These are phyloP conservation scores for Ceratobasidium sp. DNA, from an alignment of 1,284 basidiomycete genomes.

Conservation along the genomic window DNA sequence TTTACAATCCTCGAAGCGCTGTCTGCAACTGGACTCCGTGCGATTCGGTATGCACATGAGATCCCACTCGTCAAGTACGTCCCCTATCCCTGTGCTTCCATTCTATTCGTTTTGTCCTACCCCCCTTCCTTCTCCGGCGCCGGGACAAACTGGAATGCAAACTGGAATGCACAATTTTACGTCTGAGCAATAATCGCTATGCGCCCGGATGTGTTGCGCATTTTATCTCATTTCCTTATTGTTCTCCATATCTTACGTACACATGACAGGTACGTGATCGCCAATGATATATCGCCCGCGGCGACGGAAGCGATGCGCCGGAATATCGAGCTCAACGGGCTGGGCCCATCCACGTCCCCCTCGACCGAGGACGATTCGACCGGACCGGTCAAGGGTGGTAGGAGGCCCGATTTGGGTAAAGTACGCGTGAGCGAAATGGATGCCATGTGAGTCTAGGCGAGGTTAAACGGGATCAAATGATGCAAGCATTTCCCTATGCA, in stretches of 20 bases:
- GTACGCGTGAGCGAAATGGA: slow-evolving; percentile 88
- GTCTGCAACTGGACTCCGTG: slow-evolving; percentile 92
- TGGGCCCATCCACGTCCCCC: slow-evolving; percentile 56
- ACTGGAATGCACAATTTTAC: not conserved
- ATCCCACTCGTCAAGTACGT: slow-evolving; percentile 86
- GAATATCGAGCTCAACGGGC: slow-evolving; percentile 89
- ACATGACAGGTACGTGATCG: slow-evolving; percentile 77
- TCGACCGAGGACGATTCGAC: slow-evolving; percentile 8
- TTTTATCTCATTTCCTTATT: slow-evolving; percentile 11
- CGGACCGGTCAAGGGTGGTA: slow-evolving; percentile 23
- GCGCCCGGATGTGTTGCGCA: not conserved
- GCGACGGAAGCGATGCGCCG: slow-evolving; percentile 87
- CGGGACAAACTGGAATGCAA: not conserved
- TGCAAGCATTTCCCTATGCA: not conserved
- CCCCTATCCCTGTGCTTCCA: not conserved
- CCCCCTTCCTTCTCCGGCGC: not conserved
- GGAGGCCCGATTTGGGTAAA: slow-evolving; percentile 54
- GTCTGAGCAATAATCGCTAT: not conserved
- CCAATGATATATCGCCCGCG: slow-evolving; percentile 88
- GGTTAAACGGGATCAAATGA: not conserved
- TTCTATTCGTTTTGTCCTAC: slow-evolving; percentile 5
- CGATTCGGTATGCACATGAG: slow-evolving; percentile 98
- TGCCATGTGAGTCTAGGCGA: slow-evolving; percentile 70
- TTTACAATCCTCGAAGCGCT: slow-evolving; percentile 93
- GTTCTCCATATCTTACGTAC: not conserved